Evolutionary conservation across 2,329 filamentous ascomycete genomes (phyloP).

Genomic region (Pseudogymnoascus sp.): DNA sequence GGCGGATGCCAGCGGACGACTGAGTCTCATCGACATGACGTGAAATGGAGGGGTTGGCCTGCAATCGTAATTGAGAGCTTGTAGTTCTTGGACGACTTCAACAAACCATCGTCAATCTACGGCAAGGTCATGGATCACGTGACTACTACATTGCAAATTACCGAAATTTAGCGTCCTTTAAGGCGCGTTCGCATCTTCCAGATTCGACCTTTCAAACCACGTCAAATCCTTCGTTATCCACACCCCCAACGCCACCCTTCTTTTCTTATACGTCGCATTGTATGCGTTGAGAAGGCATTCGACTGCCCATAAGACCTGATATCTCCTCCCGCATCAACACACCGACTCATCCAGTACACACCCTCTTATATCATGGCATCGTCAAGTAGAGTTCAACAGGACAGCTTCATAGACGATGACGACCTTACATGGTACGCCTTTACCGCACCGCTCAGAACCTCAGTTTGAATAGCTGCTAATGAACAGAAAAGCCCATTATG

Average conservation of each 20-base stretch:
- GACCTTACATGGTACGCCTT: slow-evolving; percentile 56
- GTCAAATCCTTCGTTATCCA: slow-evolving; percentile 6
- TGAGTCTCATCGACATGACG: slow-evolving; percentile 10
- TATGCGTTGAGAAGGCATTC: slow-evolving; percentile 7
- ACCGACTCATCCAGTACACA: slow-evolving; percentile 1
- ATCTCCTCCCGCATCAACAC: background rate
- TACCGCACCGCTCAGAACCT: slow-evolving; percentile 11
- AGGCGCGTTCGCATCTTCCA: slow-evolving; percentile 9
- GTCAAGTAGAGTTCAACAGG: slow-evolving; percentile 38
- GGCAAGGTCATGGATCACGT: background rate
- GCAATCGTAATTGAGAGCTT: slow-evolving; percentile 8
- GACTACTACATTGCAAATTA: background rate
- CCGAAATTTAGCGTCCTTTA: slow-evolving; percentile 9
- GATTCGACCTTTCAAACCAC: slow-evolving; percentile 7
- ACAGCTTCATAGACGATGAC: slow-evolving; percentile 63
- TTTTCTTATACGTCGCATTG: slow-evolving; percentile 7
- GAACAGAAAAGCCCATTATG: slow-evolving; percentile 70
- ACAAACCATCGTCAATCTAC: background rate
- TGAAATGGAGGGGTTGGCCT: slow-evolving; percentile 8
- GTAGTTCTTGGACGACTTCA: slow-evolving; percentile 5
- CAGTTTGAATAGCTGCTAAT: slow-evolving; percentile 17
- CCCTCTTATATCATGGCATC: slow-evolving; percentile 10
- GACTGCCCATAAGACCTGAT: background rate
- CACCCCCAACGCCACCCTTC: slow-evolving; percentile 6
- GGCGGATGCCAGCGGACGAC: slow-evolving; percentile 9